phyloP scores from a whole-genome alignment of 192 early-diverging fungal genomes.

The Umbelopsis isabellina region DNA sequence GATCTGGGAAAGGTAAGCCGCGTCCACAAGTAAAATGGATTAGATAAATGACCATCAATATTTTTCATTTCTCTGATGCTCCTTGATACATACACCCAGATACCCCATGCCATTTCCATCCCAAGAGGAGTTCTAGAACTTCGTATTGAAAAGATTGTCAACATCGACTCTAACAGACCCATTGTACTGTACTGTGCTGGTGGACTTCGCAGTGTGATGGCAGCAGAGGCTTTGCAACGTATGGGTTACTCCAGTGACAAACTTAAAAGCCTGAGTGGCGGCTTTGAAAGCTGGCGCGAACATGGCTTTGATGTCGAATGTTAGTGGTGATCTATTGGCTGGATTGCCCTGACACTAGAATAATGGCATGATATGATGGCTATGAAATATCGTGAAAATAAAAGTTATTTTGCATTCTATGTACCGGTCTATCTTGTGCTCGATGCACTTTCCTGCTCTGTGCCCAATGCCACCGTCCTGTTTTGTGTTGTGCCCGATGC shows the following conservation, averaged over 20 bases:
- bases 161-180: slow-evolving; percentile 42
- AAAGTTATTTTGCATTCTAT: too few relatives aligned
- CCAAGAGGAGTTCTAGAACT: slow-evolving; percentile 53
- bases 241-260: slow-evolving; percentile 49
- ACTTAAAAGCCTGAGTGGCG: slow-evolving; percentile 51
- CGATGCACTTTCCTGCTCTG: too few relatives aligned
- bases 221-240: slow-evolving; percentile 52
- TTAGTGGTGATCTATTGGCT: background rate
- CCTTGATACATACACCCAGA: too few relatives aligned
- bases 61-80: too few relatives aligned
- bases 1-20: slow-evolving; percentile 33
- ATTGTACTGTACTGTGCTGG: slow-evolving; percentile 61
- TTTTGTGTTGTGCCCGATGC: too few relatives aligned
- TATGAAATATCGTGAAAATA: background rate
- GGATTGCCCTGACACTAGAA: background rate
- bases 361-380: background rate
- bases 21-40: background rate
- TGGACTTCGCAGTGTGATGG: slow-evolving; percentile 51
- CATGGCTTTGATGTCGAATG: slow-evolving; percentile 47
- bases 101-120: slow-evolving; percentile 52
- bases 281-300: slow-evolving; percentile 55
- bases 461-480: too few relatives aligned
- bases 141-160: slow-evolving; percentile 48
- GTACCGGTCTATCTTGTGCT: too few relatives aligned
- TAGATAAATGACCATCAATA: too few relatives aligned